A percentile compares a stretch with the other conserved stretches of the same genome.
phyloP scores from a whole-genome alignment of 805 yeast genomes.

The Kuraishia ogatae region DNA sequence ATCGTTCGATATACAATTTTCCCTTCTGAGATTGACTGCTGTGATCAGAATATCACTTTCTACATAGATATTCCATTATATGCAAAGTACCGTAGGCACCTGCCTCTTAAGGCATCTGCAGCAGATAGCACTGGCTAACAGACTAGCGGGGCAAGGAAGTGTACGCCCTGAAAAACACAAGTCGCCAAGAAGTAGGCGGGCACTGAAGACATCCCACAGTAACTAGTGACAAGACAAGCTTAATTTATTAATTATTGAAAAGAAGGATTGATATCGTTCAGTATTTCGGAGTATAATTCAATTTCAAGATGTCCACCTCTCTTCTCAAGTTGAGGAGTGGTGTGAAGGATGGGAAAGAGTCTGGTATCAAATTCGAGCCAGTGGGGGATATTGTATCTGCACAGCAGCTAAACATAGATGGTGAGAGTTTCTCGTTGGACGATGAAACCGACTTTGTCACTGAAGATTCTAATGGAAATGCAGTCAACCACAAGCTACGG shows the following conservation, averaged over 20 bases:
- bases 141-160: neutral
- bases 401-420: conserved; percentile 9
- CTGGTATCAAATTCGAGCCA: neutral
- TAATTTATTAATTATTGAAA: too few relatives aligned
- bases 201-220: neutral
- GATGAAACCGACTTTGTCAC: conserved; percentile 46
- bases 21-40: neutral
- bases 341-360: neutral
- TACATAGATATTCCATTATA: too few relatives aligned
- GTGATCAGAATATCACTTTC: neutral
- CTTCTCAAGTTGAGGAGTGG: neutral
- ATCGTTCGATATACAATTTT: neutral
- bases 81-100: too few relatives aligned
- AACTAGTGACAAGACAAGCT: neutral
- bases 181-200: neutral
- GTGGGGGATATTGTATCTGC: conserved; percentile 12
- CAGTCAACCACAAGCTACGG: conserved; percentile 34
- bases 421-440: conserved; percentile 20
- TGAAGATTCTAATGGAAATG: conserved; percentile 27
- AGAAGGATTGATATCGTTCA: too few relatives aligned
- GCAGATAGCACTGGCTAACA: neutral
- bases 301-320: neutral
- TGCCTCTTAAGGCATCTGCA: too few relatives aligned
- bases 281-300: too few relatives aligned
- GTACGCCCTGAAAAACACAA: neutral